Percentiles rank a stretch among this genome's conserved stretches.
These are phyloP conservation scores for Acorus gramineus DNA, from an alignment of 106 monocot genomes.

Conservation along the genomic window DNA sequence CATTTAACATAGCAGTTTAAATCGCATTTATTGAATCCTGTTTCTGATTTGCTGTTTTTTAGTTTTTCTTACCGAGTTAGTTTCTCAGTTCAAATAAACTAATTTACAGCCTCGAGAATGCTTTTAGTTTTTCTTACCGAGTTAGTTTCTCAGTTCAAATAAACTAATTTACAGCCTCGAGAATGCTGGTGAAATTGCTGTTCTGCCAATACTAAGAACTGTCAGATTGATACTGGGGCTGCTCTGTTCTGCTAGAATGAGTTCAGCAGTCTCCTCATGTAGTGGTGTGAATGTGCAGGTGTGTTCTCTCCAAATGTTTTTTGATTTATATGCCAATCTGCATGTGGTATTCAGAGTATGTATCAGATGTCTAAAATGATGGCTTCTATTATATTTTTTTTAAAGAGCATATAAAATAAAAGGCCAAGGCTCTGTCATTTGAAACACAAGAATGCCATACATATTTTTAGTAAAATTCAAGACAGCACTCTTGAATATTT, in stretches of 20 bases:
- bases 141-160: not conserved
- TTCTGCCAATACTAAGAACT: slow-evolving; percentile 66
- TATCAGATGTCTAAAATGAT: too few species aligned
- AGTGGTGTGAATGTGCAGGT: slow-evolving; percentile 40
- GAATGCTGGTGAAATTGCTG: slow-evolving; percentile 83
- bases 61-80: not conserved
- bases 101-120: slow-evolving; percentile 68
- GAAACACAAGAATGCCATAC: too few species aligned
- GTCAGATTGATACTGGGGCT: slow-evolving; percentile 59
- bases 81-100: not conserved
- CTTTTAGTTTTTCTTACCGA: not conserved
- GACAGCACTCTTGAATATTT: too few species aligned
- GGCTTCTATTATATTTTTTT: too few species aligned
- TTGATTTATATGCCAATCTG: not conserved
- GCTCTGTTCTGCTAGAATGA: slow-evolving; percentile 15
- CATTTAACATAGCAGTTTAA: too few species aligned
- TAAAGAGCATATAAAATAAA: too few species aligned
- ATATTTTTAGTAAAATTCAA: too few species aligned
- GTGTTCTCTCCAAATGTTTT: slow-evolving; percentile 2
- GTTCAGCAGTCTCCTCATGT: slow-evolving; percentile 6
- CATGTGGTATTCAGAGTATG: not conserved
- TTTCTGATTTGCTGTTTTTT: not conserved
- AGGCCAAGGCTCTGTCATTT: too few species aligned
- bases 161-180: slow-evolving; percentile 53
- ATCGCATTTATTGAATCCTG: too few species aligned